These are phyloP conservation scores for Mycena rosella DNA, from an alignment of 768 basidiomycete genomes.

Conservation along the genomic window DNA sequence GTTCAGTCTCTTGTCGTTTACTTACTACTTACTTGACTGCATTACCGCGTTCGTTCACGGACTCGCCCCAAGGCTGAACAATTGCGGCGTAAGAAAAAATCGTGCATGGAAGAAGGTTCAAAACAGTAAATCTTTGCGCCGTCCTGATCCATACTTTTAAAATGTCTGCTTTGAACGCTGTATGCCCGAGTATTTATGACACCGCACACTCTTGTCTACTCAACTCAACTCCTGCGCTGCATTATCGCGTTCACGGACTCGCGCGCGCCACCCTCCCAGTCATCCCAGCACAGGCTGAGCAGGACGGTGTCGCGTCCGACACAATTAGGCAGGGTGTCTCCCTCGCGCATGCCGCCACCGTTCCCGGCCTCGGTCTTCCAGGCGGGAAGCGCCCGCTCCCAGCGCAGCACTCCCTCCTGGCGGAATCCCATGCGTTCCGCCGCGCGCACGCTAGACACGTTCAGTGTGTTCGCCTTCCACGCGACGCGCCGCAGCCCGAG, in stretches of 20 bases:
- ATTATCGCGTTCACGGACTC: slow-evolving; percentile 49
- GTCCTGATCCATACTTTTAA: too few relatives aligned
- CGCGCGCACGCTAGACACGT: slow-evolving; percentile 59
- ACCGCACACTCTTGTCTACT: neutral
- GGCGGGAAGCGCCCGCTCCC: slow-evolving; percentile 63
- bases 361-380: slow-evolving; percentile 55
- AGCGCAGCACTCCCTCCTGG: slow-evolving; percentile 64
- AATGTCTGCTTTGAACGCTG: too few relatives aligned
- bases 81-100: too few relatives aligned
- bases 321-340: slow-evolving; percentile 39
- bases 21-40: too few relatives aligned
- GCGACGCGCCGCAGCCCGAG: slow-evolving; percentile 73
- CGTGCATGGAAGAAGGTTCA: too few relatives aligned
- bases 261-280: slow-evolving; percentile 58
- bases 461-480: slow-evolving; percentile 68
- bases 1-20: too few relatives aligned
- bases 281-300: slow-evolving; percentile 60
- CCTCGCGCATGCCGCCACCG: slow-evolving; percentile 46
- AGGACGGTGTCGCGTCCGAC: slow-evolving; percentile 53
- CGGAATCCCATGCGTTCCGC: slow-evolving; percentile 74
- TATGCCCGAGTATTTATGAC: too few relatives aligned
- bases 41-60: too few relatives aligned
- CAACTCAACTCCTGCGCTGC: slow-evolving; percentile 39
- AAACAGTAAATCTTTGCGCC: too few relatives aligned
- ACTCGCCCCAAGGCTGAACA: too few relatives aligned